These are phyloP conservation scores for Aspergillus uvarum DNA, from an alignment of 2,329 filamentous ascomycete genomes.

Conservation along the genomic window DNA sequence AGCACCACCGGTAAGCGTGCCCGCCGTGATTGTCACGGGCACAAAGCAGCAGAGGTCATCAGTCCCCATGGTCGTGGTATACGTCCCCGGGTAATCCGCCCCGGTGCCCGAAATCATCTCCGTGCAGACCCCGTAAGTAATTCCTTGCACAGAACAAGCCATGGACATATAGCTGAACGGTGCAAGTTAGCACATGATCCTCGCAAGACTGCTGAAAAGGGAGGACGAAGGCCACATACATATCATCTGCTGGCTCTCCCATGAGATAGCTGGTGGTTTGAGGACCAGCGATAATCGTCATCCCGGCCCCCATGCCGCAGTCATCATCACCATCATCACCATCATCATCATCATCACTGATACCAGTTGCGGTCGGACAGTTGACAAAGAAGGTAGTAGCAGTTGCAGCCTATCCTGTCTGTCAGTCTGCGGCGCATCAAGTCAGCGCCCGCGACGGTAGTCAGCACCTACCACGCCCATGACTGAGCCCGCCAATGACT, in stretches of 20 bases:
- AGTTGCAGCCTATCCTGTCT: slow-evolving; percentile 19
- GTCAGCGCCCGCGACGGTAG: neutral
- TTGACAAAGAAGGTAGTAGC: slow-evolving; percentile 29
- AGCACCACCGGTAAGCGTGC: slow-evolving; percentile 9
- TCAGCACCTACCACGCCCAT: slow-evolving; percentile 22
- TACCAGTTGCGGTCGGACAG: slow-evolving; percentile 17
- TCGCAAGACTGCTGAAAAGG: too few relatives aligned
- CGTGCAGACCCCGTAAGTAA: slow-evolving; percentile 20
- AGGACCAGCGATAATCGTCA: slow-evolving; percentile 22
- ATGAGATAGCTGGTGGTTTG: slow-evolving; percentile 13
- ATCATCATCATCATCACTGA: too few relatives aligned
- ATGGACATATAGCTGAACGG: slow-evolving; percentile 5
- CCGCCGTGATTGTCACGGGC: slow-evolving; percentile 26
- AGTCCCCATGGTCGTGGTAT: slow-evolving; percentile 8
- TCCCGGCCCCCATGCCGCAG: slow-evolving; percentile 30
- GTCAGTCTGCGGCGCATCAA: neutral
- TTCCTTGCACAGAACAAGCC: slow-evolving; percentile 20
- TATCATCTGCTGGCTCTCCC: neutral
- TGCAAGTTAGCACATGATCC: too few relatives aligned
- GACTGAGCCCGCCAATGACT: slow-evolving; percentile 27
- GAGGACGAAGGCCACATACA: slow-evolving; percentile 9
- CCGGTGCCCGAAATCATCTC: slow-evolving; percentile 13
- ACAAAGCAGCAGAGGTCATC: slow-evolving; percentile 13
- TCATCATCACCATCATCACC: slow-evolving; percentile 11
- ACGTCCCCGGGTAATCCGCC: slow-evolving; percentile 16